Base-by-base conservation (phyloP, 2,329 filamentous ascomycete genomes). In the Alternaria arbusti region DNA sequence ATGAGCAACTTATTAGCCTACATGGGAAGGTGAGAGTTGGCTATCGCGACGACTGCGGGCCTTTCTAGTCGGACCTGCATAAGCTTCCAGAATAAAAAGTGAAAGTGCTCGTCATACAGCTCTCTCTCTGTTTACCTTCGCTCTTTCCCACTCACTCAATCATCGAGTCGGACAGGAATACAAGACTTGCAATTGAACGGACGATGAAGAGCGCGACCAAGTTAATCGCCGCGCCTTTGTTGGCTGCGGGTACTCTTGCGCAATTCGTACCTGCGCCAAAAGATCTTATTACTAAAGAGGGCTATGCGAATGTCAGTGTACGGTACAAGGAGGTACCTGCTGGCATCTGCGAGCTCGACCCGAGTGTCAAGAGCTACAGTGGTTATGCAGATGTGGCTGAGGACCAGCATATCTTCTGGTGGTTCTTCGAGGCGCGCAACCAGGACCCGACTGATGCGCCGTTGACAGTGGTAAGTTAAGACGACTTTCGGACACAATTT, bases 271-370 rank as follows among this genome's bases (percentile, higher is more conserved):
- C 81, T 20, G 72, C 82, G 15, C 83, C 84, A 0, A 81, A 79
- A 2, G 78, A 84, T 65, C 75, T 85, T 40, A 84, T 76, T 10
- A 74, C 74, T 9, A 81, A 79, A 32, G 78, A 79, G 58, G 84
- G 84, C 11, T 81, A 81, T 56, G 78, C 82, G 59, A 83, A 83
- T 59, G 78, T 86, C 64, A 83, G 83, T 23, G 86, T 89, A 59
- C 84, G 86, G 17, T 89, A 87, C 75, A 89, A 89, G 74, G 80
- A 88, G 72, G 86, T 85, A 15, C 82, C 83, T 0, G 54, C 70
- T 2, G 86, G 86, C 4, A 86, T 87, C 59, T 88, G 86, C 67
- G 86, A 88, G 76, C 82, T 85, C 4, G 85, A 86, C 17, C 85
- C 85, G 1, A 82, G 83, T 26, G 85, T 88, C 20, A 87, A 87